These are phyloP conservation scores for Tilletia caries DNA, from an alignment of 1,284 basidiomycete species.

Conservation along the genomic window DNA sequence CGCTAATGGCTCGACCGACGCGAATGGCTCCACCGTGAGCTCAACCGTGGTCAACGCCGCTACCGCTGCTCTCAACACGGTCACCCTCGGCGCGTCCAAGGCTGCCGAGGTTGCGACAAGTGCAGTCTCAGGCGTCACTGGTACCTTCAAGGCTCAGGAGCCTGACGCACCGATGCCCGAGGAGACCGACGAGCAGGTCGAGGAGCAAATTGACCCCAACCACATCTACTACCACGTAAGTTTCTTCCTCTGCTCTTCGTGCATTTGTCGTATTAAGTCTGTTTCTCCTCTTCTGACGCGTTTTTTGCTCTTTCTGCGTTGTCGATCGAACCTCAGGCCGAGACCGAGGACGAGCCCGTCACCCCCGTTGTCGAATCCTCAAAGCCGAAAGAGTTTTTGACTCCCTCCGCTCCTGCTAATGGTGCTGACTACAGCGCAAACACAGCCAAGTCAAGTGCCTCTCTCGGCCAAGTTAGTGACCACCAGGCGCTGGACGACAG, in stretches of 20 bases:
- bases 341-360: not conserved
- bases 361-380: conserved; percentile 1
- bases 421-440: not conserved
- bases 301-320: not conserved
- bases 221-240: conserved; percentile 14
- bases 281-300: not conserved
- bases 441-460: not conserved
- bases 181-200: conserved; percentile 6
- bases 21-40: not conserved
- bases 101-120: not conserved
- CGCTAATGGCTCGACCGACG: not conserved
- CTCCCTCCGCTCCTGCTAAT: not conserved
- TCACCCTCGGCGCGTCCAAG: conserved; percentile 4
- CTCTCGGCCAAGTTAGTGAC: not conserved
- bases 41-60: not conserved
- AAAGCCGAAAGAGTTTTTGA: too few species aligned
- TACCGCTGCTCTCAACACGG: not conserved
- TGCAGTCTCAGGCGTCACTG: not conserved
- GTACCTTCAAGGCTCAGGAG: not conserved
- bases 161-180: conserved; percentile 10
- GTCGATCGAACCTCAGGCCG: not conserved
- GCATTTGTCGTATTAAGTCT: too few species aligned
- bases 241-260: not conserved
- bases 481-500: not conserved
- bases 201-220: conserved; percentile 13